phyloP scores from a whole-genome alignment of 306 rosid species.

The Malus asiatica region DNA sequence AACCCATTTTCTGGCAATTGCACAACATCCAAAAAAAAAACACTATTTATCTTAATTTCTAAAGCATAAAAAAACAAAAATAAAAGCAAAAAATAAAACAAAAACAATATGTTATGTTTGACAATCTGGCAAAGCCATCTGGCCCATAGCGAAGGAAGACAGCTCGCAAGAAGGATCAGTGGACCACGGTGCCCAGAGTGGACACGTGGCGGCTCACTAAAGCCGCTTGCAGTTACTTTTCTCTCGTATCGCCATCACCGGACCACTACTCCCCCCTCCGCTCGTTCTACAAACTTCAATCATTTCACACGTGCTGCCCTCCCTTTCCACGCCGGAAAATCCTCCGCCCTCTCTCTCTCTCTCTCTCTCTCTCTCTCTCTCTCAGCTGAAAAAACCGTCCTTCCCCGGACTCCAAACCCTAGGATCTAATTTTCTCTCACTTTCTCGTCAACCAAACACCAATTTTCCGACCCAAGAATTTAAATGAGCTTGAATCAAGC shows the following conservation, averaged over 20 bases:
- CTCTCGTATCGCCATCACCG: conserved; percentile 21
- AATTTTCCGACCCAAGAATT: background rate
- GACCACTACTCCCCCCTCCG: background rate
- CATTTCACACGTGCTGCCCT: conserved; percentile 54
- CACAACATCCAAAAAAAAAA: background rate
- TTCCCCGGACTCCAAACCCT: conserved; percentile 27
- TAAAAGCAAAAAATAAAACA: background rate
- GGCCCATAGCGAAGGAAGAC: background rate
- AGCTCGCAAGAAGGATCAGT: background rate
- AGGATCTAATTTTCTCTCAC: background rate
- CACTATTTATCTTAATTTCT: background rate
- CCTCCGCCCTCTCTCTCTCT: conserved; percentile 8
- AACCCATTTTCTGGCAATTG: background rate
- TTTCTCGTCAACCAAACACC: conserved; percentile 1
- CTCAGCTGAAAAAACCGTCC: background rate
- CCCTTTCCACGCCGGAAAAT: conserved; percentile 49
- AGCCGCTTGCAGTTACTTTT: background rate
- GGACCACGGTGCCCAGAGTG: conserved; percentile 15
- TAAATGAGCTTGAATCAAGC: background rate
- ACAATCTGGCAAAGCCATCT: background rate
- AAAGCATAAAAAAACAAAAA: background rate
- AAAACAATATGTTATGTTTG: background rate
- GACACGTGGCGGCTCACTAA: conserved; percentile 40
- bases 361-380: background rate
- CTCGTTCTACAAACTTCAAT: background rate